These are phyloP conservation scores for Alternaria sp. DNA, from an alignment of 2,329 filamentous ascomycete genomes.

Conservation along the genomic window DNA sequence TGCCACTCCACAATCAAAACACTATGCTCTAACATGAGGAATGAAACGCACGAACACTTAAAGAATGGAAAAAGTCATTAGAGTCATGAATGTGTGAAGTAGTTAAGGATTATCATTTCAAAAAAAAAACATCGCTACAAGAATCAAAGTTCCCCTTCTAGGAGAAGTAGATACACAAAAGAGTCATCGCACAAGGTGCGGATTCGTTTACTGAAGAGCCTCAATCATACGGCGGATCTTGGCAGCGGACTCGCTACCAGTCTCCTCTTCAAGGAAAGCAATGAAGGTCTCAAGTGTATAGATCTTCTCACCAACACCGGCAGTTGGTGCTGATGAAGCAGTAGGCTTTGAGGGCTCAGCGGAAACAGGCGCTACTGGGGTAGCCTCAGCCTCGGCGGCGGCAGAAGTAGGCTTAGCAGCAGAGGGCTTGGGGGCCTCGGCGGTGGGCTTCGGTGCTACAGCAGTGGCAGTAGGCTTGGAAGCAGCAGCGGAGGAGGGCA, in stretches of 20 bases:
- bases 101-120: constrained; percentile 13
- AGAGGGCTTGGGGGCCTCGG: constrained; percentile 13
- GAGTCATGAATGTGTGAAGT: background rate
- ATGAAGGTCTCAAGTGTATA: constrained; percentile 32
- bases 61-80: background rate
- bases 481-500: constrained; percentile 14
- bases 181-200: background rate
- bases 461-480: constrained; percentile 16
- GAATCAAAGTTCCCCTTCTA: constrained; percentile 22
- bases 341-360: constrained; percentile 19
- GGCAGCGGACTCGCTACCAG: constrained; percentile 20
- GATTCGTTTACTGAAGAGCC: constrained; percentile 18
- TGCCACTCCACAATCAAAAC: no score
- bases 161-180: constrained; percentile 18
- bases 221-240: constrained; percentile 30
- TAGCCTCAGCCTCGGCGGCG: constrained; percentile 12
- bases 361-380: constrained; percentile 13
- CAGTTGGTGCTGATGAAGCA: constrained; percentile 9
- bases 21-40: no score
- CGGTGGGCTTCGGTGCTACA: constrained; percentile 6
- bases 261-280: constrained; percentile 26
- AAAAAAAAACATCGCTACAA: constrained; percentile 21
- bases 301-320: constrained; percentile 25
- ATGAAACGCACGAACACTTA: no score
- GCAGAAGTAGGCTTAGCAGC: constrained; percentile 11